These are phyloP conservation scores for Aspergillus sp. DNA, from an alignment of 2,329 filamentous ascomycete species.

Conservation along the genomic window DNA sequence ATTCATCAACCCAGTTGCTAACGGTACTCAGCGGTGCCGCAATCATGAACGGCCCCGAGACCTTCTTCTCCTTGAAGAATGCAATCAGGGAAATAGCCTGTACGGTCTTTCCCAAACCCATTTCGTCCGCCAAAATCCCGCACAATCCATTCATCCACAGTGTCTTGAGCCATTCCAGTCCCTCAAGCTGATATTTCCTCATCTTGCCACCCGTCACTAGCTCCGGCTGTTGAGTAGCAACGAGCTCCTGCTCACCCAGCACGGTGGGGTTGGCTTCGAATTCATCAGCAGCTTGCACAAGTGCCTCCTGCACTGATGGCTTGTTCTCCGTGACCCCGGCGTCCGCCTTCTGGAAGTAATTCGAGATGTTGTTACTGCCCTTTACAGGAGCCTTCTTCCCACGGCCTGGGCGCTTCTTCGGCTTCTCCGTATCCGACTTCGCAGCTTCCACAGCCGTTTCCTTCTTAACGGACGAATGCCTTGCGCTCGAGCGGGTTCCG, in stretches of 20 bases:
- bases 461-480: constrained; percentile 14
- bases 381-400: constrained; percentile 21
- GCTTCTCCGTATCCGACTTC: constrained; percentile 12
- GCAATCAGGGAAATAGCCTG: constrained; percentile 86
- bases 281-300: constrained; percentile 53
- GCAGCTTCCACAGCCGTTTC: constrained; percentile 12
- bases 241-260: constrained; percentile 60
- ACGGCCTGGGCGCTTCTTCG: constrained; percentile 18
- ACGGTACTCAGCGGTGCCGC: constrained; percentile 85
- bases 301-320: constrained; percentile 49
- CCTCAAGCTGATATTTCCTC: constrained; percentile 90
- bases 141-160: constrained; percentile 85
- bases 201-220: constrained; percentile 82
- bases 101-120: constrained; percentile 88
- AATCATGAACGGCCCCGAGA: constrained; percentile 84
- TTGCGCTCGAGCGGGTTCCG: constrained; percentile 26
- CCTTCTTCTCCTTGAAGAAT: constrained; percentile 76
- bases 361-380: constrained; percentile 44
- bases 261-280: constrained; percentile 53
- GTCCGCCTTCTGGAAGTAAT: constrained; percentile 56
- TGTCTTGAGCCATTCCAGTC: constrained; percentile 82
- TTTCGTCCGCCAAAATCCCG: constrained; percentile 87
- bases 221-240: constrained; percentile 77
- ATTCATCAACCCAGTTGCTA: constrained; percentile 94
- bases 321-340: constrained; percentile 48